Conservation (phyloP, 2,329 filamentous ascomycete genomes). For the Curvularia sp. region DNA sequence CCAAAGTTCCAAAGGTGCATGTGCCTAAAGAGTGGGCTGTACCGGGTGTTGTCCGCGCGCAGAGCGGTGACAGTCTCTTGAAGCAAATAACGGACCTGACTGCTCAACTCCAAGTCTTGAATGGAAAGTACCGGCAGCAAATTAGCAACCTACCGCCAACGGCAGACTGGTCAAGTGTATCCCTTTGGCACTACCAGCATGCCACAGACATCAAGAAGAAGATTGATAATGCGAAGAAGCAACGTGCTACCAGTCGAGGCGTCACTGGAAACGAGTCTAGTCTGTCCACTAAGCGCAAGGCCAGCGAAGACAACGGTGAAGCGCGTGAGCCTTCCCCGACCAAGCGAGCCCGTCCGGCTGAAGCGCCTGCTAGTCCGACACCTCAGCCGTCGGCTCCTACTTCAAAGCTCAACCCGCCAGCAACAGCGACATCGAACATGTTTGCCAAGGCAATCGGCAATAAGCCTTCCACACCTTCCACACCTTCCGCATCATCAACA, state of each 20-base stretch:
- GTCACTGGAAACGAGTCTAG: constrained; percentile 44
- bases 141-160: constrained; percentile 29
- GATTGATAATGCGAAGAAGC: constrained; percentile 41
- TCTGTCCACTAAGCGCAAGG: constrained; percentile 46
- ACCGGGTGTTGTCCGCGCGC: constrained; percentile 15
- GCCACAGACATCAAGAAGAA: constrained; percentile 38
- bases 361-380: constrained; percentile 28
- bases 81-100: constrained; percentile 30
- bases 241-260: constrained; percentile 38
- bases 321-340: constrained; percentile 28
- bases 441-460: constrained; percentile 36
- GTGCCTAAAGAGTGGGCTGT: constrained; percentile 38
- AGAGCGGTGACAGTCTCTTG: constrained; percentile 20
- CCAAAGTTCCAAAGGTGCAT: constrained; percentile 36
- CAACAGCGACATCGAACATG: constrained; percentile 34
- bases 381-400: constrained; percentile 28
- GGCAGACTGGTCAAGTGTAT: constrained; percentile 44
- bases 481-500: constrained; percentile 23
- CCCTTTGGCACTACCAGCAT: constrained; percentile 42
- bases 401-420: constrained; percentile 26
- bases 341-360: constrained; percentile 37
- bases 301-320: constrained; percentile 25
- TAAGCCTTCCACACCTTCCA: constrained; percentile 24
- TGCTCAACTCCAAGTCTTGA: constrained; percentile 37
- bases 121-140: constrained; percentile 38